These are phyloP conservation scores for Yamadazyma laniorum DNA, from an alignment of 805 yeast genomes.

Conservation along the genomic window DNA sequence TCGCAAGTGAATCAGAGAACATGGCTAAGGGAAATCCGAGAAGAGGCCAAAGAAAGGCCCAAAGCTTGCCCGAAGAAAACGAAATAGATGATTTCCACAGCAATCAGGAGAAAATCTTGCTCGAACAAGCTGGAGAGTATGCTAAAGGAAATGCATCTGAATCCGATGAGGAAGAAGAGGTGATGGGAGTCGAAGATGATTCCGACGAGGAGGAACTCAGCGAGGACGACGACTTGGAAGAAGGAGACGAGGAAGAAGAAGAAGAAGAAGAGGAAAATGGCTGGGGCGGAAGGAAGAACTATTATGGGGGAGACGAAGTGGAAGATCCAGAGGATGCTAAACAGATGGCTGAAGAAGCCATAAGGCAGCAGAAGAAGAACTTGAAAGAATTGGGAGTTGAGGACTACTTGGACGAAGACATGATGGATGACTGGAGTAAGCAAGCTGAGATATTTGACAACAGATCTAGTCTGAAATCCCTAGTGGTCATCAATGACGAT, in stretches of 20 bases:
- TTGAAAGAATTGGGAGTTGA: slow-evolving; percentile 71
- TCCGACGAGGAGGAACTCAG: slow-evolving; percentile 46
- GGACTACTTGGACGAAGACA: slow-evolving; percentile 63
- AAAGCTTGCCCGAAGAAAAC: slow-evolving; percentile 44
- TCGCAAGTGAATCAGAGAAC: neutral
- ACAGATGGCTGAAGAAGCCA: slow-evolving; percentile 82
- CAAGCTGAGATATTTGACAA: slow-evolving; percentile 47
- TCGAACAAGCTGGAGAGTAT: slow-evolving; percentile 55
- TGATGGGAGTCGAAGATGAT: slow-evolving; percentile 31
- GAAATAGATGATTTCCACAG: slow-evolving; percentile 71
- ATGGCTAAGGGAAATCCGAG: slow-evolving; percentile 20
- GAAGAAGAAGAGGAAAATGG: slow-evolving; percentile 32
- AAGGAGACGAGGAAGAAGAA: slow-evolving; percentile 24
- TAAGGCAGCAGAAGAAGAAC: slow-evolving; percentile 74
- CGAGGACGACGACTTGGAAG: slow-evolving; percentile 36
- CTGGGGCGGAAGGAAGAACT: slow-evolving; percentile 46
- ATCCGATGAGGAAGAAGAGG: slow-evolving; percentile 54
- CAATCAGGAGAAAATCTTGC: slow-evolving; percentile 53
- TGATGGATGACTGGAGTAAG: slow-evolving; percentile 75
- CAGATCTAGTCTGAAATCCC: slow-evolving; percentile 15
- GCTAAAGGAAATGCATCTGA: slow-evolving; percentile 17
- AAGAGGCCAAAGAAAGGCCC: slow-evolving; percentile 9
- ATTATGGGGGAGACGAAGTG: slow-evolving; percentile 62
- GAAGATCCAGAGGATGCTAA: slow-evolving; percentile 77
- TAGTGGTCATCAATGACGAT: slow-evolving; percentile 42